Base-by-base conservation (phyloP, 345 rosid genomes). In the Eucalyptus cloeziana region DNA sequence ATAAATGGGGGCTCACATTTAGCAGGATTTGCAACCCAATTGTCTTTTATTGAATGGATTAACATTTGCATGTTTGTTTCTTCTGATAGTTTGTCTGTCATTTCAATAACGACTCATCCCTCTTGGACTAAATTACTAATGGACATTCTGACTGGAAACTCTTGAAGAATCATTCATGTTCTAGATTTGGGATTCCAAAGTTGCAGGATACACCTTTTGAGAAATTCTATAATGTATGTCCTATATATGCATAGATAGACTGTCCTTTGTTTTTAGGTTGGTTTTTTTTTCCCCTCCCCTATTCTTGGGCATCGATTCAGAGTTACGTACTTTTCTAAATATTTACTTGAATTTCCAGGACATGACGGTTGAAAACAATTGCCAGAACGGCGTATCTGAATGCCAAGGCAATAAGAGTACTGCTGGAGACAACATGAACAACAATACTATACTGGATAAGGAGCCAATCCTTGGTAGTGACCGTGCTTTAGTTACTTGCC, bases 391-490 rank as follows among this genome's bases (percentile, higher is more conserved):
- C 16, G 21, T 37, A 43, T 52, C 89, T 88, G 91, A 92, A 90
- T 54, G 69, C 87, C 89, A 52, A 87, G 91, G 89, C 92, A 91
- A 90, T 91, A 89, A 83, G 92, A 86, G 30, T 86, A 86, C 64
- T 54, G 89, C 15, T 80, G 90, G 88, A 76, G 93, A 92, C 80
- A 88, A 89, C 86, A 81, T 49, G 54, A 69, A 49, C 45, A 87
- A 79, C 87, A 13, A 14, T 87, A 88, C 31, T 31, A 58, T 88
- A 25, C 85, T 86, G 37, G 89, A 88, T 87, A 88, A 88, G 50
- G 87, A 88, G 89, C 71, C 33, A 86, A 90, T 71, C 45, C 87
- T 83, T 31, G 31, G 9, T 10, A 87, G 60, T 85, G 90, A 90
- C 90, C 52, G 44, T 87, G 90, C 92, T 86, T 21, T 49, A 4